These are phyloP conservation scores for Globisporangium alternatum DNA, from an alignment of 352 stramenopile genomes.

Conservation along the genomic window DNA sequence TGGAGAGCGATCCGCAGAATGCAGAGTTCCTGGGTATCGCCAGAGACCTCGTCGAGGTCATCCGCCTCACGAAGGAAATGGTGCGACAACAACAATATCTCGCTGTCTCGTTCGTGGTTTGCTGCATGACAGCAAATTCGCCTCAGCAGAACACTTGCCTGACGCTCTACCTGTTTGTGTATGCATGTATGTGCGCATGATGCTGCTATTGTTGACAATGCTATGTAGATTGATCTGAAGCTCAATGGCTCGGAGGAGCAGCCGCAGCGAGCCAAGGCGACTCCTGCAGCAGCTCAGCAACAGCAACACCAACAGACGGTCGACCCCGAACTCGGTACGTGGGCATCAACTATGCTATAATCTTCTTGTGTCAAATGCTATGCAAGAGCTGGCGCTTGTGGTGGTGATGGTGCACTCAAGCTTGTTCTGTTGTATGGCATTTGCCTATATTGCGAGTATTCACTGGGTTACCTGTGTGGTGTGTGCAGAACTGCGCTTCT, in stretches of 20 bases:
- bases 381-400: background rate
- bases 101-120: background rate
- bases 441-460: background rate
- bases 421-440: background rate
- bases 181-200: background rate
- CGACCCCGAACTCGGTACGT: constrained; percentile 4
- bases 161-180: background rate
- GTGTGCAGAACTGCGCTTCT: constrained; percentile 35
- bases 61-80: constrained; percentile 83
- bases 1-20: constrained; percentile 70
- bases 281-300: background rate
- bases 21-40: constrained; percentile 74
- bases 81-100: constrained; percentile 19
- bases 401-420: background rate
- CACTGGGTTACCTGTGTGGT: background rate
- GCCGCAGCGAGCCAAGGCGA: background rate
- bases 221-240: constrained; percentile 25
- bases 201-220: background rate
- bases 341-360: background rate
- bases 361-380: background rate
- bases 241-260: constrained; percentile 10
- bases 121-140: no score
- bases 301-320: background rate
- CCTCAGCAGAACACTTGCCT: background rate
- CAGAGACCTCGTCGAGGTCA: constrained; percentile 79